Evolutionary conservation across 805 yeast genomes (phyloP), one percentile per base, ranked within the genome.

Genomic region (Kodamaea sagamina): DNA sequence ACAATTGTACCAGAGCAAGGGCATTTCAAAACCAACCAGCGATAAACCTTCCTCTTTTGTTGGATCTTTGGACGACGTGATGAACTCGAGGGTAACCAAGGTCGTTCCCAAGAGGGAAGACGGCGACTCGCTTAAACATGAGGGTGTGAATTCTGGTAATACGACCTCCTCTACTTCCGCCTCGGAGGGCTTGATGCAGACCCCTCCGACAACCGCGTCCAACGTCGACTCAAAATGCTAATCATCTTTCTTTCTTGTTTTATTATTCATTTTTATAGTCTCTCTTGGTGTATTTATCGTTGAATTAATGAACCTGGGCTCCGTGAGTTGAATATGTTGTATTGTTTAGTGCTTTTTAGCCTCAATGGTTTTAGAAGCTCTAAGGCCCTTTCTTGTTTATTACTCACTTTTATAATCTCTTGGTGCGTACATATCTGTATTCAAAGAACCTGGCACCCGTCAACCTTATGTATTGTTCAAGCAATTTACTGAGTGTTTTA

Each of bases 1-100:
- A 12, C 65, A 59, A 45, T 48, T 64, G 51, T 53, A 46, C 34
- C 52, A 49, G 12, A 48, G 22, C 37, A 35, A 27, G 26, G 38
- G 48, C 19, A 35, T 35, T 32, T 22, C 36, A 21, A 35, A 36
- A 18, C 41, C 34, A 36, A 31, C 41, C 39, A 28, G 12, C 32
- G 44, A 16, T 12, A 41, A 47, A 35, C 41, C 32, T 9, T 2
- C 27, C 15, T 15, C 26, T 8, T 32, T 25, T 12, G 17, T 38
- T 11, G 42, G 36, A 4, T 39, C 43, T 11, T 27, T 44, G 35
- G 48, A 47, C 10, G 50, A 47, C 12, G 44, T 47, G 25, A 29
- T 47, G 17, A 25, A 29, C 32, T 43, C 50, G 13, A 41, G 17
- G 36, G 45, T 43, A 15, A 43, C 50, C 16, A 47, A 40, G 39